A percentile compares a stretch with the other conserved stretches of the same genome.
These are phyloP conservation scores for Crepidotus variabilis DNA, from an alignment of 768 basidiomycete genomes.

Conservation along the genomic window DNA sequence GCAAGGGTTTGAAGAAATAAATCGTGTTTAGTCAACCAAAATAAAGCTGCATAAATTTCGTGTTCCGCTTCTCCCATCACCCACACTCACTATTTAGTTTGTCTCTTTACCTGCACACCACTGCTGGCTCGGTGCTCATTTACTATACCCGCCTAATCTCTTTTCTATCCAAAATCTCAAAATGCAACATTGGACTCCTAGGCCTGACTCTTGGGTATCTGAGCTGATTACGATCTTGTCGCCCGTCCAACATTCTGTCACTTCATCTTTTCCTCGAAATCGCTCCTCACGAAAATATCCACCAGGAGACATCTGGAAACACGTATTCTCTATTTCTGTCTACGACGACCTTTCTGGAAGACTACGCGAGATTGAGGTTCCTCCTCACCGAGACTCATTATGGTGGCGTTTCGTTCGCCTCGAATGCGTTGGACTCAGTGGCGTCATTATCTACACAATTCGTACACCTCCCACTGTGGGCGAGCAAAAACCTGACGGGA, in stretches of 20 bases:
- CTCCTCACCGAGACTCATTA: background rate
- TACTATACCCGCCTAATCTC: background rate
- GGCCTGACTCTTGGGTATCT: conserved; percentile 14
- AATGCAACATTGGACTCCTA: background rate
- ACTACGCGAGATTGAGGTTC: background rate
- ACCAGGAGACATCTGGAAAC: conserved; percentile 21
- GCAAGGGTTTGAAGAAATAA: background rate
- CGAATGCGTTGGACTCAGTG: conserved; percentile 25
- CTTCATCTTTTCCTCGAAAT: conserved; percentile 6
- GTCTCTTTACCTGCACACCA: background rate
- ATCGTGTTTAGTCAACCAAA: background rate
- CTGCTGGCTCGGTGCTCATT: background rate
- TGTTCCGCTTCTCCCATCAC: background rate
- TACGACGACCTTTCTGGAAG: conserved; percentile 18
- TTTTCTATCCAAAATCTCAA: background rate
- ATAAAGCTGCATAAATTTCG: too few species aligned
- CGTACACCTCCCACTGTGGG: background rate
- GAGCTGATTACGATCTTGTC: conserved; percentile 14
- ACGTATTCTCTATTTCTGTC: conserved; percentile 17
- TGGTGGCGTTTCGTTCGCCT: conserved; percentile 23
- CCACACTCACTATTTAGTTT: background rate
- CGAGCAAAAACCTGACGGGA: background rate
- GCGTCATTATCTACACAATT: conserved; percentile 25
- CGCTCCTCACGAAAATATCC: conserved; percentile 11
- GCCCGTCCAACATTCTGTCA: conserved; percentile 10